Conservation (phyloP, 495 filamentous ascomycete species). For the Neurospora sp. region DNA sequence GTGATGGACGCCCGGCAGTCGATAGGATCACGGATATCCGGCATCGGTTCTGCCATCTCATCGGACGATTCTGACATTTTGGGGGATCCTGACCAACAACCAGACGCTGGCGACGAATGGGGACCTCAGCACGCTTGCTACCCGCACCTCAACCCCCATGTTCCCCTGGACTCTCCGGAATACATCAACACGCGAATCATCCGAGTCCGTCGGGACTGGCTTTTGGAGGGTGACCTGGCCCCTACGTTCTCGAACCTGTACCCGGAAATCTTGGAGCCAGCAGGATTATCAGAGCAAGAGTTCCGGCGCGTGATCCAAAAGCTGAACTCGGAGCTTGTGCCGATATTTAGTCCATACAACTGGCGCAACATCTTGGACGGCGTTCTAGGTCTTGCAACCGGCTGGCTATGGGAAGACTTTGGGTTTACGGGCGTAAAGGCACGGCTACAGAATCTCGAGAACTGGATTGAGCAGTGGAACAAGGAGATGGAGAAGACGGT, state of each 20-base stretch:
- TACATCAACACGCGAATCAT: slow-evolving; percentile 77
- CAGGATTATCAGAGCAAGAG: slow-evolving; percentile 64
- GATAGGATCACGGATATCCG: slow-evolving; percentile 27
- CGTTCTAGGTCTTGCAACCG: slow-evolving; percentile 64
- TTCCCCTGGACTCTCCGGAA: slow-evolving; percentile 64
- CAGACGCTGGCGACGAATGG: slow-evolving; percentile 57
- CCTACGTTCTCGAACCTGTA: slow-evolving; percentile 91
- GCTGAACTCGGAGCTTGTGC: slow-evolving; percentile 61
- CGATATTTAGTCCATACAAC: slow-evolving; percentile 63
- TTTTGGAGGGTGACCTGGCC: slow-evolving; percentile 80
- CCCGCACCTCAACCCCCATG: slow-evolving; percentile 87
- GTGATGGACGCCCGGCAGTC: slow-evolving; percentile 24
- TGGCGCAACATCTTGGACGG: slow-evolving; percentile 66
- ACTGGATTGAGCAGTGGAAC: slow-evolving; percentile 78
- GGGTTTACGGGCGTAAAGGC: slow-evolving; percentile 62
- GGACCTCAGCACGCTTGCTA: slow-evolving; percentile 84
- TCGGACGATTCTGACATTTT: slow-evolving; percentile 44
- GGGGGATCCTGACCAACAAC: slow-evolving; percentile 38
- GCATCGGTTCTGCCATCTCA: slow-evolving; percentile 40
- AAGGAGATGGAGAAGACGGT: slow-evolving; percentile 45
- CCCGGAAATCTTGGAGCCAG: slow-evolving; percentile 85
- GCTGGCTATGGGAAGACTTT: slow-evolving; percentile 90
- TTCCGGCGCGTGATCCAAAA: slow-evolving; percentile 71
- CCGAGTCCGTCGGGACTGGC: slow-evolving; percentile 82
- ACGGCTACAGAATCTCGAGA: slow-evolving; percentile 56